phyloP scores from a whole-genome alignment of 768 basidiomycete species.

The Termitomyces sp. region DNA sequence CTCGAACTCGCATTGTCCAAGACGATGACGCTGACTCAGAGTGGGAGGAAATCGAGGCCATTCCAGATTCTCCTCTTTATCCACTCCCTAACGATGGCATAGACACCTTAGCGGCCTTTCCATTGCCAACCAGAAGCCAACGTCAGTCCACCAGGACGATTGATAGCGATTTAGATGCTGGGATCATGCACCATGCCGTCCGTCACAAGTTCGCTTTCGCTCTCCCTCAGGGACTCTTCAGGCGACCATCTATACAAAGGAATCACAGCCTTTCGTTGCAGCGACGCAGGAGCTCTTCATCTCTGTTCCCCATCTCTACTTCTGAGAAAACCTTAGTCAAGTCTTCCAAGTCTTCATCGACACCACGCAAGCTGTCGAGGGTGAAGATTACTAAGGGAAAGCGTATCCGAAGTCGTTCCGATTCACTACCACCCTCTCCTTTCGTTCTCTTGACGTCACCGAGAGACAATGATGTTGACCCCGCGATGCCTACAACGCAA shows the following conservation, averaged over 20 bases:
- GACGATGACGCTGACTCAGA: slow-evolving; percentile 13
- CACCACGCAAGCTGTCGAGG: neutral
- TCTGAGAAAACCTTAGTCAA: neutral
- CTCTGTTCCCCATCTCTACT: neutral
- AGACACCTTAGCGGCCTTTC: slow-evolving; percentile 4
- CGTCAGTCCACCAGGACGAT: neutral
- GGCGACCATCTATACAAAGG: neutral
- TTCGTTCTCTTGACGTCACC: slow-evolving; percentile 7
- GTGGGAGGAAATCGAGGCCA: slow-evolving; percentile 17
- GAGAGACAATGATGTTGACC: neutral
- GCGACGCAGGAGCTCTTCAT: neutral
- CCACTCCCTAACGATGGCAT: slow-evolving; percentile 11
- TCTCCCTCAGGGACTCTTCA: slow-evolving; percentile 8
- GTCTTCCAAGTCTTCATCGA: neutral
- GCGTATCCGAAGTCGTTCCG: slow-evolving; percentile 1
- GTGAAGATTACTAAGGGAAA: neutral
- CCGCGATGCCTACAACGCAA: neutral
- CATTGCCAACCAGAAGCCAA: neutral
- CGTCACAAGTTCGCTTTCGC: slow-evolving; percentile 7
- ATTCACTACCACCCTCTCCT: slow-evolving; percentile 6
- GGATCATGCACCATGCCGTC: neutral
- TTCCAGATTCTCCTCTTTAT: slow-evolving; percentile 9
- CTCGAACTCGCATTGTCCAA: neutral
- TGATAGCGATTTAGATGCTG: neutral
- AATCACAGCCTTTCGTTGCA: neutral